Conservation (phyloP, 257 asterid genomes). For the Nicotiana noctiflora region DNA sequence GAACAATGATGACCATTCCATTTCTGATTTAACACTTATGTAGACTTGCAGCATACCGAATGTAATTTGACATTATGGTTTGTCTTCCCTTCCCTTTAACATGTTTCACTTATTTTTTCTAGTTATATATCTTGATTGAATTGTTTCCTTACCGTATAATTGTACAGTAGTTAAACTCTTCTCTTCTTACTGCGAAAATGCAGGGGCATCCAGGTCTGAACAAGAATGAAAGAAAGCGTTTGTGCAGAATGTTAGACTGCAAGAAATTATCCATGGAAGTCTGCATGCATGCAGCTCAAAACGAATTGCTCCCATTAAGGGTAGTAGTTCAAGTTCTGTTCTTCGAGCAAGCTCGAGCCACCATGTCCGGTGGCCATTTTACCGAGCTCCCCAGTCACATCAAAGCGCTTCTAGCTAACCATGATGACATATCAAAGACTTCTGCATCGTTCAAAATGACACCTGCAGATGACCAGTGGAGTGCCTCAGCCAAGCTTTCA, state of each 20-base stretch:
- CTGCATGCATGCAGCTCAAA: no score
- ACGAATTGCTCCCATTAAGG: no score
- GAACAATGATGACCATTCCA: background rate
- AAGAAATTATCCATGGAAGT: no score
- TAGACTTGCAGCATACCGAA: no score
- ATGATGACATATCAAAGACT: constrained; percentile 30
- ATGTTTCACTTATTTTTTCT: background rate
- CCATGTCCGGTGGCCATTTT: constrained; percentile 40
- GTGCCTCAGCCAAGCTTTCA: constrained; percentile 51
- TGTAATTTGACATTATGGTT: no score
- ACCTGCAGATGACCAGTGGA: constrained; percentile 61
- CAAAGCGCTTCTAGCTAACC: constrained; percentile 48
- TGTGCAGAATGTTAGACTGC: no score
- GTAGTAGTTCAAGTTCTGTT: no score
- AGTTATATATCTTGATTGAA: background rate
- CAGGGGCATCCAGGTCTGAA: constrained; percentile 69
- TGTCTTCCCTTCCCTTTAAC: no score
- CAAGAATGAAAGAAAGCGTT: constrained; percentile 56
- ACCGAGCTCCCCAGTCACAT: constrained; percentile 54
- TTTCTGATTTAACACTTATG: no score
- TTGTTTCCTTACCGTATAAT: background rate
- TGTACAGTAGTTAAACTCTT: background rate
- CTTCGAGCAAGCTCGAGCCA: no score
- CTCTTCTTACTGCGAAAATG: background rate
- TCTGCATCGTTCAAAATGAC: constrained; percentile 22